Evolutionary conservation across 2,329 filamentous ascomycete genomes (phyloP).

Genomic region (Alternaria sp.): DNA sequence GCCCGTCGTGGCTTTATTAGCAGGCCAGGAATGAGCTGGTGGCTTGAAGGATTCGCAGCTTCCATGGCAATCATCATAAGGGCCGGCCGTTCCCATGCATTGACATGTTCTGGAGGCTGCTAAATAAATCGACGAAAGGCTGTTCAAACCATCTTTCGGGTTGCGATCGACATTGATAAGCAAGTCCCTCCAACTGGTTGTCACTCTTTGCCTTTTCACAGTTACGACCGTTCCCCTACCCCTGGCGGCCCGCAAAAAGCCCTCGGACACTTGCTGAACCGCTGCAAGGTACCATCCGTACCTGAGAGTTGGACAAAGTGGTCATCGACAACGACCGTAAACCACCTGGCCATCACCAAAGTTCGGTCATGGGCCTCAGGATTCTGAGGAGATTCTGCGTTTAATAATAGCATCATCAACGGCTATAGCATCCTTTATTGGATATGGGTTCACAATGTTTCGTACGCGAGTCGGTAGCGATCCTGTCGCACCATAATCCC

Average conservation of each 20-base stretch:
- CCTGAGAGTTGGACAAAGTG: slow-evolving; percentile 1
- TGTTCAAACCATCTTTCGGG: slow-evolving; percentile 21
- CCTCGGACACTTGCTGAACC: slow-evolving; percentile 20
- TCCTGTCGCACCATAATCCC: slow-evolving; percentile 47
- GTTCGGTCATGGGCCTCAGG: slow-evolving; percentile 35
- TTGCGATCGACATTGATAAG: slow-evolving; percentile 35
- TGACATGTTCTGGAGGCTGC: slow-evolving; percentile 27
- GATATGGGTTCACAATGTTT: slow-evolving; percentile 28
- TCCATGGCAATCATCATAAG: slow-evolving; percentile 41
- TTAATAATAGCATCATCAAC: slow-evolving; percentile 28
- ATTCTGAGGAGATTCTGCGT: slow-evolving; percentile 18
- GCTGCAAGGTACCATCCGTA: slow-evolving; percentile 33
- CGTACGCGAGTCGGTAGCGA: slow-evolving; percentile 34
- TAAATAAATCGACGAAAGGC: slow-evolving; percentile 25
- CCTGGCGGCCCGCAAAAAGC: slow-evolving; percentile 16
- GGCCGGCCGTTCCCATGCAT: slow-evolving; percentile 32
- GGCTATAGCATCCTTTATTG: slow-evolving; percentile 21
- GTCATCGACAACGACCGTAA: slow-evolving; percentile 1
- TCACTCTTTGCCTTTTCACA: slow-evolving; percentile 33
- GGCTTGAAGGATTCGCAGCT: slow-evolving; percentile 38
- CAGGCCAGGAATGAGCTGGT: slow-evolving; percentile 33
- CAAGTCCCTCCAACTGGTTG: slow-evolving; percentile 28
- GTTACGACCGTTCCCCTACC: slow-evolving; percentile 16
- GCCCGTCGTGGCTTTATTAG: slow-evolving; percentile 40
- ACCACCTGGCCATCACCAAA: neutral